Percentiles rank a stretch among this genome's conserved stretches.
phyloP scores from a whole-genome alignment of 257 asterid species.

The Nicotiana tabacum region DNA sequence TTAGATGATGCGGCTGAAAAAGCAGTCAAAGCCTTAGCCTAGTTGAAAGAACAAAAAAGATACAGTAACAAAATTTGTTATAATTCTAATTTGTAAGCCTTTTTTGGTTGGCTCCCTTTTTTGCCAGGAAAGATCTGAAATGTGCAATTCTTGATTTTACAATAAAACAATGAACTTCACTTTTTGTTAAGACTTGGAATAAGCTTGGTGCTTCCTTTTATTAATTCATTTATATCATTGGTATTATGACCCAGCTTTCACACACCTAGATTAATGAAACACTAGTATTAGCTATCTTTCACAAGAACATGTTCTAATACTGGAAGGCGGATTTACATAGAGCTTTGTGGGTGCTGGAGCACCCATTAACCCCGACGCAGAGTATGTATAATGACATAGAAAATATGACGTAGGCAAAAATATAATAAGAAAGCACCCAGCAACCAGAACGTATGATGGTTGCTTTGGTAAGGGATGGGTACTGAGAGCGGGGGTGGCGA shows the following conservation, averaged over 20 bases:
- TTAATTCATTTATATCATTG: not conserved
- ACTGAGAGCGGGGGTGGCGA: too few species aligned
- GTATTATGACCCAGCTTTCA: not conserved
- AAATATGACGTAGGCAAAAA: too few species aligned
- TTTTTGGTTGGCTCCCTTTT: slow-evolving; percentile 5
- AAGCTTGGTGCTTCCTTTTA: not conserved
- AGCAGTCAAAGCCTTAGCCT: slow-evolving; percentile 66
- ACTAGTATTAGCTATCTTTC: not conserved
- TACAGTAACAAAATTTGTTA: not conserved
- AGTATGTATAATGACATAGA: too few species aligned
- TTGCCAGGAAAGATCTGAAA: not conserved
- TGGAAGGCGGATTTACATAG: too few species aligned
- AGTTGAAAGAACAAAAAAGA: slow-evolving; percentile 12
- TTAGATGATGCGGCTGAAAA: slow-evolving; percentile 92
- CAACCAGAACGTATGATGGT: too few species aligned
- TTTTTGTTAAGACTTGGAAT: not conserved
- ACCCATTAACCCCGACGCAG: too few species aligned
- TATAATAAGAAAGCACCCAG: too few species aligned
- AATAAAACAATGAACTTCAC: not conserved
- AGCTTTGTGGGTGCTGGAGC: too few species aligned
- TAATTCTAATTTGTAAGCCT: slow-evolving; percentile 4
- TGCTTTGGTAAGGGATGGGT: too few species aligned
- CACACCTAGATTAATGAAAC: not conserved
- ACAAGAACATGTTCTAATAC: not conserved
- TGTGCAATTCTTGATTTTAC: slow-evolving; percentile 1